Conservation (phyloP, 2,329 filamentous ascomycete species). For the Leptosphaerulina australis region DNA sequence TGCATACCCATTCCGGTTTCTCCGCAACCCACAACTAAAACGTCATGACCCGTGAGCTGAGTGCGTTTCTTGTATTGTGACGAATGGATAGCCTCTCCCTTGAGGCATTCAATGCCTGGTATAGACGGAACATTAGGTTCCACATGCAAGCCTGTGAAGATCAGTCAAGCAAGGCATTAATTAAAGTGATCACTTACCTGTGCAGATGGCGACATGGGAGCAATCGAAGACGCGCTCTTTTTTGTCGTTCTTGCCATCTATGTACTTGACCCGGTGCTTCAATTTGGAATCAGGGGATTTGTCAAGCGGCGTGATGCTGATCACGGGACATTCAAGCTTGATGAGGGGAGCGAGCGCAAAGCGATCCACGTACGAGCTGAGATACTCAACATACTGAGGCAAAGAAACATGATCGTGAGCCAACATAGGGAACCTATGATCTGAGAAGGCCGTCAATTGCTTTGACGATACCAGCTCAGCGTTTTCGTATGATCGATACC, state of each 20-base stretch:
- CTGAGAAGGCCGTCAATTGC: conserved; percentile 59
- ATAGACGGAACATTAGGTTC: conserved; percentile 39
- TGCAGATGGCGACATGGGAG: conserved; percentile 40
- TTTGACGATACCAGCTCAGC: conserved; percentile 60
- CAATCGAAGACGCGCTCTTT: conserved; percentile 34
- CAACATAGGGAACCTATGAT: conserved; percentile 53
- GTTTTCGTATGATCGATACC: conserved; percentile 56
- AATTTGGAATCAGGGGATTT: conserved; percentile 27
- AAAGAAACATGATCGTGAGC: conserved; percentile 47
- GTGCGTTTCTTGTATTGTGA: conserved; percentile 38
- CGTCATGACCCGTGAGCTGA: conserved; percentile 35
- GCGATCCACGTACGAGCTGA: conserved; percentile 35
- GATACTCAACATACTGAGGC: conserved; percentile 42
- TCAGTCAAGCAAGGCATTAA: neutral
- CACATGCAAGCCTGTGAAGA: conserved; percentile 30
- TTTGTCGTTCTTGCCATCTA: conserved; percentile 18
- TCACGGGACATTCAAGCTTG: conserved; percentile 37
- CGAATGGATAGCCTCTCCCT: conserved; percentile 37
- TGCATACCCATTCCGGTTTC: conserved; percentile 43
- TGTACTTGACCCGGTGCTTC: conserved; percentile 40
- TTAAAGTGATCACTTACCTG: conserved; percentile 6
- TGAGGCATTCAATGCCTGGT: conserved; percentile 37
- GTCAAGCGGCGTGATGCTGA: conserved; percentile 27
- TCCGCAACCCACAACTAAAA: conserved; percentile 41
- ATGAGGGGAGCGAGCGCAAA: conserved; percentile 34